Evolutionary conservation across 257 asterid genomes (phyloP).

Genomic region (Nicotiana benthamiana): DNA sequence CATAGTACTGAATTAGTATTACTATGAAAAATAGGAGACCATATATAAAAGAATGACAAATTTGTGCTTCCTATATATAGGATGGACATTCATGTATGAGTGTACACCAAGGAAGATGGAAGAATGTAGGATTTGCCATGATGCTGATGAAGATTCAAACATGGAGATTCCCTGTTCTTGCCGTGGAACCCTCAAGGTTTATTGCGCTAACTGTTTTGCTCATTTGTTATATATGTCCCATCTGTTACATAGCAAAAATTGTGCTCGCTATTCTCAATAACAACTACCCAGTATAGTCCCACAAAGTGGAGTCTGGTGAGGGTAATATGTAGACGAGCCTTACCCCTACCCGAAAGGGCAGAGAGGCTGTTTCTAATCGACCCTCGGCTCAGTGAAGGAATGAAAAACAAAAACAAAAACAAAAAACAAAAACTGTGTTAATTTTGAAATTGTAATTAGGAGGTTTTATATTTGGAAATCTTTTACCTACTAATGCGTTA

Average conservation of each 20-base stretch:
- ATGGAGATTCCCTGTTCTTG: slow-evolving; percentile 91
- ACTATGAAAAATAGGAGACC: slow-evolving; percentile 30
- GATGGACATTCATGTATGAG: slow-evolving; percentile 45
- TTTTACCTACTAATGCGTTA: not conserved
- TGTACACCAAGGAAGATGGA: slow-evolving; percentile 32
- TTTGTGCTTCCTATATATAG: slow-evolving; percentile 32
- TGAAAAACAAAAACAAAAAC: no score
- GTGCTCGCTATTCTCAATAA: not conserved
- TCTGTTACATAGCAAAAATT: not conserved
- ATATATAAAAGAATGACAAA: slow-evolving; percentile 22
- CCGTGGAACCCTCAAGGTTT: slow-evolving; percentile 85
- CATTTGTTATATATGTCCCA: not conserved
- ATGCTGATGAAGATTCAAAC: slow-evolving; percentile 63
- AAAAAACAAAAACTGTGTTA: no score
- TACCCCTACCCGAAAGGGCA: no score
- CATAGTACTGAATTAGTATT: not conserved
- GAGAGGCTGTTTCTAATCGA: no score
- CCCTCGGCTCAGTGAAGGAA: no score
- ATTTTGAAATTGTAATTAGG: not conserved
- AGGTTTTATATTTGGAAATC: not conserved
- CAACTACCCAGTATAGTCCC: no score
- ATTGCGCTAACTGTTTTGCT: not conserved
- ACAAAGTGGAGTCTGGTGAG: no score
- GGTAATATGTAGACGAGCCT: no score
- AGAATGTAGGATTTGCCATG: slow-evolving; percentile 89